Evolutionary conservation across 306 rosid genomes (phyloP), one percentile per base, ranked within the genome.

Genomic region (Gynostemma pentaphyllum): DNA sequence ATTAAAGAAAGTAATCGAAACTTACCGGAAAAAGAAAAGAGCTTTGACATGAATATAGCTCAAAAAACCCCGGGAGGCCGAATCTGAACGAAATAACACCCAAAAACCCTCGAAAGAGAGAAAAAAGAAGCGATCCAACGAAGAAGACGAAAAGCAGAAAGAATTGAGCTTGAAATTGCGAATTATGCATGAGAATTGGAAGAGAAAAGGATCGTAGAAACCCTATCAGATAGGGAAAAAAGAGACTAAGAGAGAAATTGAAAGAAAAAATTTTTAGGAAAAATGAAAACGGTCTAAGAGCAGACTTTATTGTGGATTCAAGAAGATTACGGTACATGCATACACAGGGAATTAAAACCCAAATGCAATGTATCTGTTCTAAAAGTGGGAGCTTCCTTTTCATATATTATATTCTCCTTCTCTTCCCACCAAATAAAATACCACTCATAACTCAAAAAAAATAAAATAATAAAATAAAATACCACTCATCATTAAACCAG

Each of bases 141-240:
- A 81, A 19, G 69, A 70, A 4, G 67, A 70, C 60, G 5, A 24
- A 21, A 36, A 78, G 7, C 23, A 68, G 62, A 36, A 69, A 1
- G 64, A 24, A 30, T 29, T 60, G 27, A 28, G 74, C 51, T 30
- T 13, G 64, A 24, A 75, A 73, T 76, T 76, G 75, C 30, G 45
- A 70, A 72, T n/a, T n/a, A n/a, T 68, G 81, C 85, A 88, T 86
- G 87, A 74, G 18, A 61, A 14, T 14, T 45, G 2, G 24, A 60
- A 37, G 51, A 64, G 45, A 37, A 73, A 40, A 11, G 67, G 83
- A 48, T 4, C 29, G 63, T 10, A 65, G 45, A 37, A 88, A 84
- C 97, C 99, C 99, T 89, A 84, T 68, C 2, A 22, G 78, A 81
- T 68, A 82, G 95, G 95, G 94, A 68, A 78, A 82, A 86, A 91